Conservation (phyloP, 75 land plant genomes). For the Selaginella tamariscina region DNA sequence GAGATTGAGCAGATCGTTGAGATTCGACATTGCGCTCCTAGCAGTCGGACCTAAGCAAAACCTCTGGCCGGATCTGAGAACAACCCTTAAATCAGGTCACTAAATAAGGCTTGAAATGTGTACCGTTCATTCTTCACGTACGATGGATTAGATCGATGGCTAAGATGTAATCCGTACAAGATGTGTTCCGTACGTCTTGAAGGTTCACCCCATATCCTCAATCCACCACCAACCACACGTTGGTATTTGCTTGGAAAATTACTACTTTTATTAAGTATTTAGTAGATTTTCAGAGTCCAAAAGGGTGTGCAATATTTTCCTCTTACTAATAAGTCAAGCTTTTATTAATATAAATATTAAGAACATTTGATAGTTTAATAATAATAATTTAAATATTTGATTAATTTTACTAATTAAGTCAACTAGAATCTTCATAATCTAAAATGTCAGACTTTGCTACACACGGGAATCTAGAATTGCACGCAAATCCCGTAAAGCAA, state of each 20-base stretch:
- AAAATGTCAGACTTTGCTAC: too few relatives aligned
- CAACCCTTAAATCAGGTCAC: not conserved
- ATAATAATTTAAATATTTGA: too few relatives aligned
- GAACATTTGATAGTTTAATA: too few relatives aligned
- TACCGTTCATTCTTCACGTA: not conserved
- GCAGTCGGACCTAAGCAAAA: not conserved
- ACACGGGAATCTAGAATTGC: too few relatives aligned
- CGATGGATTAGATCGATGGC: not conserved
- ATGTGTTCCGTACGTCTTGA: not conserved
- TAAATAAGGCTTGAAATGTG: not conserved
- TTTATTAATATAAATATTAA: too few relatives aligned
- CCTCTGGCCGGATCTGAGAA: not conserved
- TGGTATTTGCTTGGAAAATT: not conserved
- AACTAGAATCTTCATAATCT: too few relatives aligned
- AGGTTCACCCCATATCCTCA: not conserved
- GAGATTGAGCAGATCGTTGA: slow-evolving; percentile 52
- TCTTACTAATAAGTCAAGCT: too few relatives aligned
- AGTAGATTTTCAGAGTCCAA: too few relatives aligned
- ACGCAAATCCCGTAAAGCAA: too few relatives aligned
- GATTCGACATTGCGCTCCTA: slow-evolving; percentile 22
- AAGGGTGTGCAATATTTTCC: too few relatives aligned
- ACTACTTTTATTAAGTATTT: too few relatives aligned
- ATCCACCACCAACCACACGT: slow-evolving; percentile 1
- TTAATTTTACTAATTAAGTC: too few relatives aligned
- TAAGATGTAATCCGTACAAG: not conserved